Base-by-base conservation (phyloP, 495 filamentous ascomycete genomes). In the Penicillium egyptiacum region DNA sequence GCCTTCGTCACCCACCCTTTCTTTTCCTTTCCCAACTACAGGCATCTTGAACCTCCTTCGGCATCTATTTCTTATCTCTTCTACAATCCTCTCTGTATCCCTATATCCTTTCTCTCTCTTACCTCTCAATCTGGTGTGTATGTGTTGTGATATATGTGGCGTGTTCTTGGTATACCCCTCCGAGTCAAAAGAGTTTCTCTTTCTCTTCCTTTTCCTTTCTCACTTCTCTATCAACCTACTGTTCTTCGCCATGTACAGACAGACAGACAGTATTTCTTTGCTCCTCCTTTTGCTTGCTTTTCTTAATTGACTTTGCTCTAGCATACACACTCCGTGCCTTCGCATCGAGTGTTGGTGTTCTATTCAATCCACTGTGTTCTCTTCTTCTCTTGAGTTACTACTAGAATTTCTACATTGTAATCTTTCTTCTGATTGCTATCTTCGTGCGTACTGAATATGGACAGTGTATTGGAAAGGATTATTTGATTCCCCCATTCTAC, bases 81-180 rank as follows among this genome's bases (percentile, higher is more conserved):
- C n/a, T 44, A 14, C 31, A 47, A 40, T 43, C 50, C 20, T 30
- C 37, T 30, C 35, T 39, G 35, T 39, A 39, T 17, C 35, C n/a
- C 35, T 39, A 39, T 39, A n/a, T 42, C 19, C 8, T 26, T 25
- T 46, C 51, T 33, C 25, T 56, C 45, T 49, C 35, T 41, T 42
- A 28, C 23, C 40, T 47, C 54, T 42, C 45, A 30, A n/a, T 61
- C 25, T 43, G 44, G 12, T 30, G 37, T 47, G 49, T 63, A 51
- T 56, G 57, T 59, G 57, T 59, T 50, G 59, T 61, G 60, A 66
- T 66, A 59, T 63, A 61, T 63, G 65, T 68, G 65, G 58, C 63
- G 66, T 68, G 65, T 68, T 66, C 50, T 61, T 68, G 65, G 63
- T 66, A 66, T 66, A 66, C 65, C 65, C 65, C 59, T 59, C 57